Conservation (phyloP, 208 protist genomes). For the Wallacemonas sp. region DNA sequence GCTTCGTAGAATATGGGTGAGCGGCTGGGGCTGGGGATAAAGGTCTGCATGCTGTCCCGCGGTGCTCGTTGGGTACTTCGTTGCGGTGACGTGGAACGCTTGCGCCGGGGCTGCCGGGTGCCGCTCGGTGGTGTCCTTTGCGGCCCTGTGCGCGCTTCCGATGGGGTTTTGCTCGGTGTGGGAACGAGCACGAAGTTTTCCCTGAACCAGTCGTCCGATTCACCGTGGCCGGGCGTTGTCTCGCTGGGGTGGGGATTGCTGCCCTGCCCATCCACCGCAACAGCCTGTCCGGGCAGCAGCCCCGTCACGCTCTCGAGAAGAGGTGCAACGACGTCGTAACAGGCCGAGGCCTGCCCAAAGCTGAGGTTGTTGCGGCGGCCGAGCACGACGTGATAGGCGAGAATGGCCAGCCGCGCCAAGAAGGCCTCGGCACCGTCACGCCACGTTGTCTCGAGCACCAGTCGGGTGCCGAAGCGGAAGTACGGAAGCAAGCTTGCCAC, state of each 20-base stretch:
- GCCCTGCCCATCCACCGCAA: background rate
- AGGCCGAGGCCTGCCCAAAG: constrained; percentile 78
- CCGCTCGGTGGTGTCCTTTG: background rate
- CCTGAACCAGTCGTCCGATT: background rate
- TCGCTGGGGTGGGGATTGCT: background rate
- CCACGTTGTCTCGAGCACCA: constrained; percentile 67
- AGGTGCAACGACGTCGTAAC: constrained; percentile 67
- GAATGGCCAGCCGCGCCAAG: constrained; percentile 49
- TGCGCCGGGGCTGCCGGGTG: background rate
- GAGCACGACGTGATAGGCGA: constrained; percentile 71
- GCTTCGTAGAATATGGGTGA: constrained; percentile 65
- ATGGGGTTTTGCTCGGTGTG: constrained; percentile 3
- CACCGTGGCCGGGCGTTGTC: background rate
- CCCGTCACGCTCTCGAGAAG: constrained; percentile 27
- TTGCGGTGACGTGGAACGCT: background rate
- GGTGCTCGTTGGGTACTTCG: background rate
- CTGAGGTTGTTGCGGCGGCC: constrained; percentile 58
- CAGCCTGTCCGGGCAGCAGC: constrained; percentile 18
- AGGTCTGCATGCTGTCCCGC: constrained; percentile 21
- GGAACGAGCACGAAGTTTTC: constrained; percentile 13
- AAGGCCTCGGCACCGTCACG: constrained; percentile 54
- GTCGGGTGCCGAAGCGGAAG: constrained; percentile 71
- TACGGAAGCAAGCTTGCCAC: constrained; percentile 59
- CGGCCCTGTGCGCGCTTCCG: background rate
- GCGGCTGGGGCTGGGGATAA: constrained; percentile 65